Percentiles rank a stretch among this genome's conserved stretches.
phyloP scores from a whole-genome alignment of 208 protist genomes.

The Trypanosoma avium region DNA sequence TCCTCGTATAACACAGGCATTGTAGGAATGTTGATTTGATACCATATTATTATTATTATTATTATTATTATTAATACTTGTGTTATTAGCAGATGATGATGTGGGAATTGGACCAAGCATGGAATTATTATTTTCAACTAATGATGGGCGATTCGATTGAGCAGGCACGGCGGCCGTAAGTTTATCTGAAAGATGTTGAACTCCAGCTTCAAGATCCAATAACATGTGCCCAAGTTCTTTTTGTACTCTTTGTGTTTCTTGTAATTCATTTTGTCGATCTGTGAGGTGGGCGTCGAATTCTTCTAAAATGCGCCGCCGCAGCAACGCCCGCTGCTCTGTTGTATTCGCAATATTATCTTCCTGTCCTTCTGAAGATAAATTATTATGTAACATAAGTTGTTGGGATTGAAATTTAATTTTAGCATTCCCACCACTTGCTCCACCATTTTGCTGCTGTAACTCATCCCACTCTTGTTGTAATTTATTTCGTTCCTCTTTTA shows the following conservation, averaged over 20 bases:
- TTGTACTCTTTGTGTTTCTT: constrained; percentile 59
- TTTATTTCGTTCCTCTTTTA: constrained; percentile 51
- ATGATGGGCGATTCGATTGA: too few species aligned
- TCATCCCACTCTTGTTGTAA: constrained; percentile 69
- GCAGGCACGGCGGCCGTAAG: too few species aligned
- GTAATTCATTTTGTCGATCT: constrained; percentile 53
- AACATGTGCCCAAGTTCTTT: constrained; percentile 73
- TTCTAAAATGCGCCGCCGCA: constrained; percentile 71
- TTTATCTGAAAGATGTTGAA: constrained; percentile 90
- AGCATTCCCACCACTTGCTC: constrained; percentile 4
- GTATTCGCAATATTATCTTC: not conserved
- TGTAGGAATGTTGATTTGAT: too few species aligned
- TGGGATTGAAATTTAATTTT: not conserved
- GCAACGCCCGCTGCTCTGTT: constrained; percentile 56
- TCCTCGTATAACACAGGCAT: constrained; percentile 2
- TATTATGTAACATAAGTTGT: too few species aligned
- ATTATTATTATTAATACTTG: too few species aligned
- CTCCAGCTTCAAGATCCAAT: constrained; percentile 84
- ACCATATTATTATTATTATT: too few species aligned
- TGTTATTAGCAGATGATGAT: too few species aligned
- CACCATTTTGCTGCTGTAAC: constrained; percentile 2
- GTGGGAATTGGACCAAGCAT: too few species aligned
- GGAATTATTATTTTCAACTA: too few species aligned
- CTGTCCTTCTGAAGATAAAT: constrained; percentile 8
- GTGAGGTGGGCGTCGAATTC: constrained; percentile 90